These are phyloP conservation scores for Yarrowia keelungensis DNA, from an alignment of 805 yeast species.

Conservation along the genomic window DNA sequence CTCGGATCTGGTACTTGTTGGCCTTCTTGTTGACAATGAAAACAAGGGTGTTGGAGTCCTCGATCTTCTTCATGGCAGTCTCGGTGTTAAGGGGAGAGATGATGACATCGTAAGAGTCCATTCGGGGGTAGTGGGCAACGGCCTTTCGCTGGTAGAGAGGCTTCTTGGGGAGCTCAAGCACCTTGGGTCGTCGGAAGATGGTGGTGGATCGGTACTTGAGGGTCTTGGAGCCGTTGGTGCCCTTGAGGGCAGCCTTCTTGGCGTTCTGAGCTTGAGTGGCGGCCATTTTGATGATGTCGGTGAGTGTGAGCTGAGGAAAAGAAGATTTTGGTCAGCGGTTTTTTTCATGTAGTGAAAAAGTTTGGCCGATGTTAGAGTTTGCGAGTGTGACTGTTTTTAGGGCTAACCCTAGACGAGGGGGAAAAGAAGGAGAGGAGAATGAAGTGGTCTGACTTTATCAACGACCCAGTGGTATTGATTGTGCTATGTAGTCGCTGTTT, in stretches of 20 bases:
- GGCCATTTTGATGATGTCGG: conserved; percentile 46
- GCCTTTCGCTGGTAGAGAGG: conserved; percentile 96
- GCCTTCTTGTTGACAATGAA: conserved; percentile 97
- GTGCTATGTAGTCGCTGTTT: no score
- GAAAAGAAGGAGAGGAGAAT: neutral
- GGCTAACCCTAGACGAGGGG: conserved; percentile 25
- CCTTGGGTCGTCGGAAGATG: conserved; percentile 97
- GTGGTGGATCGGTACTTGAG: conserved; percentile 93
- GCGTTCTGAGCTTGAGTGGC: conserved; percentile 90
- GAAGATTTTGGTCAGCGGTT: neutral
- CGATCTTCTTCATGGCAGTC: conserved; percentile 99
- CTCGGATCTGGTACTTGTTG: conserved; percentile 98
- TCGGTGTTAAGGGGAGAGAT: conserved; percentile 96
- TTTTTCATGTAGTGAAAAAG: conserved; percentile 37
- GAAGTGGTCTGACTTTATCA: neutral
- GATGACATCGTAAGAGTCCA: conserved; percentile 93
- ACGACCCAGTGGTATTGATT: no score
- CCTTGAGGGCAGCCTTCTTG: conserved; percentile 98
- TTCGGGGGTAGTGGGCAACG: conserved; percentile 96
- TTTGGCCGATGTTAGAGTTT: conserved; percentile 9
- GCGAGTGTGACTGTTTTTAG: conserved; percentile 14
- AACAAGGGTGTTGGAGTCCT: conserved; percentile 98
- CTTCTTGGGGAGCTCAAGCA: conserved; percentile 88
- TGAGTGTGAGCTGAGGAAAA: conserved; percentile 21
- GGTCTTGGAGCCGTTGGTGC: conserved; percentile 89